Evolutionary conservation across 768 basidiomycete genomes (phyloP), one percentile per base, ranked within the genome.

Genomic region (Russula virescens): DNA sequence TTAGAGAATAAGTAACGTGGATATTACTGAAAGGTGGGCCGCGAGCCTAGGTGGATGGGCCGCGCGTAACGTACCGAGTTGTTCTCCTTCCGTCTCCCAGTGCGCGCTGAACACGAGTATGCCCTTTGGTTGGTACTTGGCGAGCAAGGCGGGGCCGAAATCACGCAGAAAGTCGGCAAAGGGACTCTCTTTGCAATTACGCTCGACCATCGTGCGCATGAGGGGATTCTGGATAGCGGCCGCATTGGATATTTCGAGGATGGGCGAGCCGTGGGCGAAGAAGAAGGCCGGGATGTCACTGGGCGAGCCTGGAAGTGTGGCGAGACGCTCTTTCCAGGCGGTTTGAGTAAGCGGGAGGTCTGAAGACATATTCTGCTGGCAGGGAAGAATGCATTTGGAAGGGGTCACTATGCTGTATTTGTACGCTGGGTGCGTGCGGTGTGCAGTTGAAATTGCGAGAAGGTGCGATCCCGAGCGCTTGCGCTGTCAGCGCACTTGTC

Each of bases 71-170:
- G 42, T 64, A 83, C 87, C 86, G 49, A 85, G 75, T 34, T 82
- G 79, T 70, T 84, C 82, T 2, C 75, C 78, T 13, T 60, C 55
- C 1, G 87, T 86, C 70, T 92, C 89, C 88, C 88, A 91, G 69
- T 91, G 90, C 13, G 90, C 89, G 65, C 86, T 88, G 75, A 91
- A 89, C 1, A 91, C 88, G 5, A 91, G 81, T 56, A 90, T 86
- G n/a, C 81, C 89, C 69, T 83, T 86, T 3, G 89, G 89, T 51
- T 83, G 77, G 73, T 92, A 92, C 71, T 89, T 91, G 60, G 80
- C 69, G 46, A 89, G 68, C 31, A 90, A 70, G 0, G 76, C 76
- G 1, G 84, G 83, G 0, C 88, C 88, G 73, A 91, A 89, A 60
- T 85, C 79, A 48, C 74, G 76, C 66, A 90, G 72, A 71, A 91